A percentile compares a stretch with the other conserved stretches of the same genome.
Evolutionary conservation across 345 rosid species (phyloP).

Genomic region (Erysimum cheiranthoides): DNA sequence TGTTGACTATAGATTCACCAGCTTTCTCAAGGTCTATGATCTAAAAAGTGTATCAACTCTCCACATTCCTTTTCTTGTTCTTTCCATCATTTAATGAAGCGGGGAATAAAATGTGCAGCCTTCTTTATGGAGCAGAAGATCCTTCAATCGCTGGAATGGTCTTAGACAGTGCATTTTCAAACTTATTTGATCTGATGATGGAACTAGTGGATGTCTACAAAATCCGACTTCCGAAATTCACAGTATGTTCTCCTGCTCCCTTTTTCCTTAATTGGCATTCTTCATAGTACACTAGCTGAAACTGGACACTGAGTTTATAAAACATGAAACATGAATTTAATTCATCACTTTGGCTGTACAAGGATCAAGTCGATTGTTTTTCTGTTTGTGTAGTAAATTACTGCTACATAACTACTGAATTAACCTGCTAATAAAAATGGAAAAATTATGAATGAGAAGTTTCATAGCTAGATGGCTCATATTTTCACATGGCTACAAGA

Average conservation of each 20-base stretch:
- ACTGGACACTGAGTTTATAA: conserved; percentile 23
- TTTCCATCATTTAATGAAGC: conserved; percentile 34
- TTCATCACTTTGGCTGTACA: conserved; percentile 21
- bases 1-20: conserved; percentile 19
- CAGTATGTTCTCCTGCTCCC: conserved; percentile 52
- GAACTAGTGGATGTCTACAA: conserved; percentile 94
- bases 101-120: conserved; percentile 56
- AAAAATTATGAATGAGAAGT: conserved; percentile 3
- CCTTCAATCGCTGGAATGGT: conserved; percentile 99
- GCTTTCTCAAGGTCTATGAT: conserved; percentile 30
- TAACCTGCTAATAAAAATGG: neutral
- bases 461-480: conserved; percentile 6
- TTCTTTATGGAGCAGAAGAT: conserved; percentile 95
- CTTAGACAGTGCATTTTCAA: conserved; percentile 96
- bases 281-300: conserved; percentile 21
- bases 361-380: conserved; percentile 11
- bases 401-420: neutral
- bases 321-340: neutral
- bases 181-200: conserved; percentile 96
- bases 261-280: conserved; percentile 2
- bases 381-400: conserved; percentile 4
- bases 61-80: conserved; percentile 8
- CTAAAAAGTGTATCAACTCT: conserved; percentile 24
- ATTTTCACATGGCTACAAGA: conserved; percentile 9
- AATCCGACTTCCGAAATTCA: conserved; percentile 92